Evolutionary conservation across 2,329 filamentous ascomycete genomes (phyloP).

Genomic region (Colletotrichum endophyticum): DNA sequence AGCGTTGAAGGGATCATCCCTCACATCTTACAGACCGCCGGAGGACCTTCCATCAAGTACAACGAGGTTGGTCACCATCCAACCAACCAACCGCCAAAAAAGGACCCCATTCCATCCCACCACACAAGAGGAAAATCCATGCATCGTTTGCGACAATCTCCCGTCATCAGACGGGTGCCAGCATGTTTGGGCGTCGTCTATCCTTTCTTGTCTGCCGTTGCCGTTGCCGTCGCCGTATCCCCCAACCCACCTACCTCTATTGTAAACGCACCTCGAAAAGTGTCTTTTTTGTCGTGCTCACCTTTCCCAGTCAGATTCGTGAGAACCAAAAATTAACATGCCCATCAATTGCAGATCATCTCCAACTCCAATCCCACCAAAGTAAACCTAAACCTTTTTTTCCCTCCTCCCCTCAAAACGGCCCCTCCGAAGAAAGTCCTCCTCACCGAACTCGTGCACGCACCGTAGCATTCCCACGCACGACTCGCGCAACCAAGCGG

Average conservation of each 20-base stretch:
- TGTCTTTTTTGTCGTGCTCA: neutral
- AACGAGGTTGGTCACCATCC: neutral
- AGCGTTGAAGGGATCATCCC: slow-evolving; percentile 2
- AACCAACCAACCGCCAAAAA: neutral
- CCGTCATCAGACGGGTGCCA: slow-evolving; percentile 16
- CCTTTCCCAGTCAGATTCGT: neutral
- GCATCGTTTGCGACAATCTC: slow-evolving; percentile 9
- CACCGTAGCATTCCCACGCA: neutral
- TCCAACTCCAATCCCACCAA: neutral
- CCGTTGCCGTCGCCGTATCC: neutral
- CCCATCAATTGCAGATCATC: neutral
- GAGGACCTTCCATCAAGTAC: neutral
- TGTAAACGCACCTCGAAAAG: neutral
- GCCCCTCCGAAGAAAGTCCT: neutral
- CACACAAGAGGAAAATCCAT: neutral
- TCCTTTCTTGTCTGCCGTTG: neutral
- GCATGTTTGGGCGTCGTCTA: neutral
- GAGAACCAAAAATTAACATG: neutral
- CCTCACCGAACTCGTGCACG: neutral
- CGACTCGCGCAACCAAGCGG: neutral
- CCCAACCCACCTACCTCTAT: neutral
- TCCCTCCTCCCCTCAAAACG: neutral
- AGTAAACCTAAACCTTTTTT: neutral
- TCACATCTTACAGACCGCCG: neutral
- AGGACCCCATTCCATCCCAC: neutral